Evolutionary conservation across 2,329 filamentous ascomycete genomes (phyloP), one percentile per base, ranked within the genome.

Genomic region (Nothomitra cinnamomea): DNA sequence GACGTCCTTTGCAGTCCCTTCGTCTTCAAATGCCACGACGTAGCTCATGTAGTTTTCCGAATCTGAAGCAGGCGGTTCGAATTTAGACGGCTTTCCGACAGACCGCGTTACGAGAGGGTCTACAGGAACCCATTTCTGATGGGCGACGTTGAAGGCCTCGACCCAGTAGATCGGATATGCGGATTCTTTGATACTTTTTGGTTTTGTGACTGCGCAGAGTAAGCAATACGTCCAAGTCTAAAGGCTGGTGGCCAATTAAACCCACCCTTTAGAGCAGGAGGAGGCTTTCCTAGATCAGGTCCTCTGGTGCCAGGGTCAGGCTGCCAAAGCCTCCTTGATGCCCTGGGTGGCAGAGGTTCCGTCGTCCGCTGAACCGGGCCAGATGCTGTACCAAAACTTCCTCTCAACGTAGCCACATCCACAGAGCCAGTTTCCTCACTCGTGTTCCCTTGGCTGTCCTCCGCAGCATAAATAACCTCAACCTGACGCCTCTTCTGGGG

Each of bases 141-240:
- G 79, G 0, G 85, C 84, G 53, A 80, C 73, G 58, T 95, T 89
- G 58, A 95, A 85, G 2, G 87, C 82, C 68, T 98, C 92, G 0
- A 95, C 83, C 92, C 92, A 98, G 64, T 88, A 96, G 2, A 96
- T 75, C 0, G 92, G 92, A 61, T 83, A 86, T 0, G 78, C 67
- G 0, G 87, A 89, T 62, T 90, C 86, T 22, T 74, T 75, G 10
- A 83, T 76, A 13, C 63, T 68, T 19, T 67, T 67, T 35, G 65
- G 64, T 22, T 68, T 65, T 10, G 65, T 66, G 51, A 70, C 45
- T 53, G 24, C 32, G 6, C 1, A 19, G 17, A 6, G 45, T 49
- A 17, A 49, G 45, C 10, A 22, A 55, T 56, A 51, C 53, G 54
- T 60, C 62, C 53, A 57, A 19, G 15, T 10, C 51, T 40, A 57